phyloP scores from a whole-genome alignment of 2,329 filamentous ascomycete species.

The Aspergillus flavus region DNA sequence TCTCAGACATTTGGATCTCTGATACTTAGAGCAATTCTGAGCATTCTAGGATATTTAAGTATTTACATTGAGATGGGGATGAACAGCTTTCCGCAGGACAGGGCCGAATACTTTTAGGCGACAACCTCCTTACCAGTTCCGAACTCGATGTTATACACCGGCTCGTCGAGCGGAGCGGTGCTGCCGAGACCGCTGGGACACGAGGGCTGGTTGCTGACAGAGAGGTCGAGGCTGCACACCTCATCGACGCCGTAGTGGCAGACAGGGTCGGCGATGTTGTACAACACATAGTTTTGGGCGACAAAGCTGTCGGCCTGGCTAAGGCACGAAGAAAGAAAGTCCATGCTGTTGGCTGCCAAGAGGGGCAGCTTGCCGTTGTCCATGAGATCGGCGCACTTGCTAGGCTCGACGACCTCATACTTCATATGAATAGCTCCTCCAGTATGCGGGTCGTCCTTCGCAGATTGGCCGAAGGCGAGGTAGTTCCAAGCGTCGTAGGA shows the following conservation, averaged over 20 bases:
- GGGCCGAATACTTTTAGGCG: not conserved
- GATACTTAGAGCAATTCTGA: not conserved
- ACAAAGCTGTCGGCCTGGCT: constrained; percentile 3
- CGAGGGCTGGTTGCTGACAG: constrained; percentile 4
- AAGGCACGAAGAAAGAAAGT: not conserved
- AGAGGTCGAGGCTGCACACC: constrained; percentile 4
- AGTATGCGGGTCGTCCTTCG: constrained; percentile 3
- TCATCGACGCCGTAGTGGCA: constrained; percentile 3
- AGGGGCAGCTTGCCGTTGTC: constrained; percentile 3
- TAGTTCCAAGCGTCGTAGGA: constrained; percentile 6
- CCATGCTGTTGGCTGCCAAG: constrained; percentile 5
- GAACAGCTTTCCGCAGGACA: not conserved
- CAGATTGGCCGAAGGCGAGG: constrained; percentile 2
- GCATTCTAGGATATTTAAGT: not conserved
- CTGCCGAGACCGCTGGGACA: constrained; percentile 1
- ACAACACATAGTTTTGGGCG: not conserved
- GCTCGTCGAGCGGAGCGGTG: not conserved
- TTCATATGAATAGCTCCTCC: not conserved
- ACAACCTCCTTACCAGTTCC: not conserved
- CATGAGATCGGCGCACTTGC: constrained; percentile 3
- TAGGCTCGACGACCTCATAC: constrained; percentile 1
- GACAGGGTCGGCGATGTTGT: constrained; percentile 5
- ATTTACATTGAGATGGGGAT: not conserved
- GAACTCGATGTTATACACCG: constrained; percentile 5
- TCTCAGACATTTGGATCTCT: not conserved